phyloP scores from a whole-genome alignment of 192 early-diverging fungal species.

The Rhizophlyctis rosea region DNA sequence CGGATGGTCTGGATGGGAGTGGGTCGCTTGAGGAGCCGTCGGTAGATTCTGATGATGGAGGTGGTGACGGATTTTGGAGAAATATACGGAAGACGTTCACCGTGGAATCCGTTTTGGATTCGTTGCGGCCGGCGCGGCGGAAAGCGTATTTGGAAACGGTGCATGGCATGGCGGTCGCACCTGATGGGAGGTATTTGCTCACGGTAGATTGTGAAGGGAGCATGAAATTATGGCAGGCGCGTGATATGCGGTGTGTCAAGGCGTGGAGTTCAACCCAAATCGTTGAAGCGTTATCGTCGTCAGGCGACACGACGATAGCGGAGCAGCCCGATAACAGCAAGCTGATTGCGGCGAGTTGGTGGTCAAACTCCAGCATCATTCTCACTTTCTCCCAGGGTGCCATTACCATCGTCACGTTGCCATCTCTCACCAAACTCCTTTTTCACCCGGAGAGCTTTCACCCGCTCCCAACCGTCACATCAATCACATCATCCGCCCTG shows the following conservation, averaged over 20 bases:
- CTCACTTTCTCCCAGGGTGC: slow-evolving; percentile 51
- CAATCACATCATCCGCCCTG: slow-evolving; percentile 14
- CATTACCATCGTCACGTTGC: slow-evolving; percentile 45
- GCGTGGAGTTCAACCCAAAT: slow-evolving; percentile 39
- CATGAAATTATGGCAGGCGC: slow-evolving; percentile 20
- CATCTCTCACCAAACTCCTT: slow-evolving; percentile 23
- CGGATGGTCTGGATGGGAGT: slow-evolving; percentile 1
- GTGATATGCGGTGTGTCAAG: slow-evolving; percentile 4
- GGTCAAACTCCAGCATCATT: slow-evolving; percentile 48
- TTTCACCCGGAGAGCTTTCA: background rate
- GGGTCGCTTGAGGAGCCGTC: too few relatives aligned
- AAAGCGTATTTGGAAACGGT: slow-evolving; percentile 19
- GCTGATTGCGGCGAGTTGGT: slow-evolving; percentile 50
- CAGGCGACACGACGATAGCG: background rate
- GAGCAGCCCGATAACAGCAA: background rate
- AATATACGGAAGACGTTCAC: slow-evolving; percentile 14
- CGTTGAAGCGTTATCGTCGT: background rate
- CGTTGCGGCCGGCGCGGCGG: slow-evolving; percentile 13
- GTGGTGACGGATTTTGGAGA: slow-evolving; percentile 5
- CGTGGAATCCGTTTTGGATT: slow-evolving; percentile 17
- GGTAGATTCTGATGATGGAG: background rate
- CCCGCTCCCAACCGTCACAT: slow-evolving; percentile 4
- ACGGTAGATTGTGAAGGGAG: slow-evolving; percentile 21
- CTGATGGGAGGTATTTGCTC: slow-evolving; percentile 10
- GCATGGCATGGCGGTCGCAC: slow-evolving; percentile 16